Percentiles rank a stretch among this genome's conserved stretches.
These are phyloP conservation scores for Akanthomyces dipterigenus DNA, from an alignment of 2,329 filamentous ascomycete species.

Conservation along the genomic window DNA sequence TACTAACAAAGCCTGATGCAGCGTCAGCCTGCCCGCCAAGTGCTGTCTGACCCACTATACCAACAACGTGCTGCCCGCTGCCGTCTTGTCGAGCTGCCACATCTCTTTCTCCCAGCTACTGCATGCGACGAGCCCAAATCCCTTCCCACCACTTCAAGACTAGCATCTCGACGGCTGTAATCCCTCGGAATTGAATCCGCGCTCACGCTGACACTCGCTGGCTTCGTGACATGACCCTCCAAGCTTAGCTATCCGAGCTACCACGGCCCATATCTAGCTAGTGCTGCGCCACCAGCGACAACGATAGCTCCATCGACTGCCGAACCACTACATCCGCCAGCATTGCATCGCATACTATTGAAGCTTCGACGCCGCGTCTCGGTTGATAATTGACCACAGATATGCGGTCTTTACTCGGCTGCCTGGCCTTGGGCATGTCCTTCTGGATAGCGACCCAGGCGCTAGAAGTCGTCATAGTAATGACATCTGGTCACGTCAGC, in stretches of 20 bases:
- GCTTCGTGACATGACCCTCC: background rate
- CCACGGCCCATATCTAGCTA: slow-evolving; percentile 1
- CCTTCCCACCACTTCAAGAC: background rate
- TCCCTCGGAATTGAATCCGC: background rate
- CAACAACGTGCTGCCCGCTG: slow-evolving; percentile 3
- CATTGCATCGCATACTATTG: background rate
- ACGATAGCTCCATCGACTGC: background rate
- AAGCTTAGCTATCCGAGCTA: background rate
- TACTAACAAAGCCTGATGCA: background rate
- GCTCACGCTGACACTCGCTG: background rate
- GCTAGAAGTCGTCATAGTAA: slow-evolving; percentile 53
- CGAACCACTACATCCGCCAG: slow-evolving; percentile 5
- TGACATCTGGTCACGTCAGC: slow-evolving; percentile 14
- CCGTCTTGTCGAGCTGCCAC: slow-evolving; percentile 6
- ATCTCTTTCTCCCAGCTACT: background rate
- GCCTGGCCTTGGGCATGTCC: slow-evolving; percentile 47
- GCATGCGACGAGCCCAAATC: background rate
- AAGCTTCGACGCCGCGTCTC: background rate
- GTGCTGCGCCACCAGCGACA: slow-evolving; percentile 1
- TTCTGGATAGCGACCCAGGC: slow-evolving; percentile 43
- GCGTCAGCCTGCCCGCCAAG: background rate
- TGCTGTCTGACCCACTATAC: background rate
- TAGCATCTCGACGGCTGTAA: background rate
- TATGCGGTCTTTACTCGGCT: slow-evolving; percentile 50
- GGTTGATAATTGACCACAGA: slow-evolving; percentile 17